Evolutionary conservation across 805 yeast species (phyloP).

Genomic region (Isabelozyma pseudorhagii): DNA sequence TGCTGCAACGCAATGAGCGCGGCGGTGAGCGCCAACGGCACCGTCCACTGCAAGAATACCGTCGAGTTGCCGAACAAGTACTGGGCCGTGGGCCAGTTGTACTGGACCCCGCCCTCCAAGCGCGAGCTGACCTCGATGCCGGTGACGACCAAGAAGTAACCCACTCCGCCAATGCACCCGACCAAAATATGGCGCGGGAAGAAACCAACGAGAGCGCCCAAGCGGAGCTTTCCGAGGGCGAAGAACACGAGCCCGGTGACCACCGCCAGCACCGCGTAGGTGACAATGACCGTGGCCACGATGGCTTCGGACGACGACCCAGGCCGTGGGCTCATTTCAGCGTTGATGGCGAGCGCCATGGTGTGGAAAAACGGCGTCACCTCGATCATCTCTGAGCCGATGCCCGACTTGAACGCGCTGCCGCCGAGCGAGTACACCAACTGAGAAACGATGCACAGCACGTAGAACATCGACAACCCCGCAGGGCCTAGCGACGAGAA

Average conservation of each 20-base stretch:
- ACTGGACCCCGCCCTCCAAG: constrained; percentile 68
- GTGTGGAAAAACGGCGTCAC: constrained; percentile 98
- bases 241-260: constrained; percentile 84
- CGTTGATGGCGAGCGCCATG: constrained; percentile 76
- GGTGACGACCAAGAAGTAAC: constrained; percentile 84
- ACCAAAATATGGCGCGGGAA: constrained; percentile 95
- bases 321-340: constrained; percentile 43
- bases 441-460: constrained; percentile 88
- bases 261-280: constrained; percentile 79
- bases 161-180: constrained; percentile 98
- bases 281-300: constrained; percentile 80
- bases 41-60: constrained; percentile 51
- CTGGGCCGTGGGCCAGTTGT: constrained; percentile 54
- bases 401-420: constrained; percentile 83
- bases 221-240: constrained; percentile 67
- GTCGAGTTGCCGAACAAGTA: constrained; percentile 42
- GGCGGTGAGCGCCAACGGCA: constrained; percentile 65
- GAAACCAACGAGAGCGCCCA: constrained; percentile 89
- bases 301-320: constrained; percentile 46
- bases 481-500: constrained; percentile 80
- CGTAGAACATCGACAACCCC: constrained; percentile 91
- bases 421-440: constrained; percentile 87
- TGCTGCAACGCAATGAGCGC: constrained; percentile 57
- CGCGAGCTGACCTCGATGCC: constrained; percentile 91
- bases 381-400: constrained; percentile 98